Base-by-base conservation (phyloP, 257 asterid species). In the Solanum chiquidenum region DNA sequence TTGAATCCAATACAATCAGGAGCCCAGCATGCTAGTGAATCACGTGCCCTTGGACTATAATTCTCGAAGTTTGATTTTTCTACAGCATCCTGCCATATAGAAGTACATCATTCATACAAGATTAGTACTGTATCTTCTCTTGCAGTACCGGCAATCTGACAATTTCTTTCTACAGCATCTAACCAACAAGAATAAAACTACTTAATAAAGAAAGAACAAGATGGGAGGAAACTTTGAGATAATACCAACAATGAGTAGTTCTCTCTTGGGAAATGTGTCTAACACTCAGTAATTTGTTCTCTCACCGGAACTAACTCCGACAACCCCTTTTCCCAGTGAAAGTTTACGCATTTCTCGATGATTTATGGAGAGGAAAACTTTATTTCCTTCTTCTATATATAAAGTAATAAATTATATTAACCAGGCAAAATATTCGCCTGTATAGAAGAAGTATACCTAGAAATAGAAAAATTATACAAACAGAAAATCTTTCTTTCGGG, bases 1-100 rank as follows among this genome's bases (percentile, higher is more conserved):
- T 97, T 97, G 92, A 97, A 95, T 83, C 99, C 99, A 89, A 94
- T 92, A 89, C 91, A 91, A 91, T 97, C 99, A 52, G 99, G 98
- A 69, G 93, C 90, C 99, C 99, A 97, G 90, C 93, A 93, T 34
- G 98, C 92, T 90, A 97, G 89, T 42, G 99, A 97, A 88, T 97
- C 99, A 34, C 95, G 98, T 73, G 95, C 95, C 91, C 91, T 94
- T 68, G 99, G 91, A 90, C 95, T 93, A 88, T 93, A 95, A 86
- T 86, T 95, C 92, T 93, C 99, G 86, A 95, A 97, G 91, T 93
- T 97, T 34, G 99, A 93, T 89, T 93, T 95, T 87, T 84, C 92
- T 83, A 97, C 88, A 87, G 98, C 99, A 91, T 95, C 99, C 98
- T 97, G 95, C 73, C 85, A 90, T 71, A 87, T 38, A 87, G 29